Percentiles rank a stretch among this genome's conserved stretches.
Evolutionary conservation across 495 filamentous ascomycete genomes (phyloP).

Genomic region (Aspergillus wentii): DNA sequence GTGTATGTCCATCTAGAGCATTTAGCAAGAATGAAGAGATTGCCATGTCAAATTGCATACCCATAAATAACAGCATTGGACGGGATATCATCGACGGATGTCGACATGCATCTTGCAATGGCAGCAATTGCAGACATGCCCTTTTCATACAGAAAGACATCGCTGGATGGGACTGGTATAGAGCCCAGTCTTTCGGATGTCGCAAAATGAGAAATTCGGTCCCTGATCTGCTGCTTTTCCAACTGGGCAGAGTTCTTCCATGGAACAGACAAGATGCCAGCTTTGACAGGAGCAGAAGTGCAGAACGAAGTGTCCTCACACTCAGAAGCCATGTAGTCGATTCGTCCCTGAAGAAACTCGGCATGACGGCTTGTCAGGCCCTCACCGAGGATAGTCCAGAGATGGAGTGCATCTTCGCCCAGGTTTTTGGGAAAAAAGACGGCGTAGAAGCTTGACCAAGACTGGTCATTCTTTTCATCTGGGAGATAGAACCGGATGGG

Average conservation of each 20-base stretch:
- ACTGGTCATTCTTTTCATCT: neutral
- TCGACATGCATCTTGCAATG: slow-evolving; percentile 8
- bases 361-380: slow-evolving; percentile 34
- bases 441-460: neutral
- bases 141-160: slow-evolving; percentile 29
- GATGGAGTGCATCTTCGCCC: neutral
- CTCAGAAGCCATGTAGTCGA: slow-evolving; percentile 20
- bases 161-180: slow-evolving; percentile 7
- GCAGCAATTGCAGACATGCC: slow-evolving; percentile 28
- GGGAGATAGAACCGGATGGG: neutral
- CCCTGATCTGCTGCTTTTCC: slow-evolving; percentile 26
- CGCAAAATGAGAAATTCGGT: slow-evolving; percentile 9
- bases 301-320: slow-evolving; percentile 7
- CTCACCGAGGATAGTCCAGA: slow-evolving; percentile 33
- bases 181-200: neutral
- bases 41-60: neutral
- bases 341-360: slow-evolving; percentile 2
- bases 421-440: slow-evolving; percentile 1
- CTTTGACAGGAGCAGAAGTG: slow-evolving; percentile 3
- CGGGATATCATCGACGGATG: too few species aligned
- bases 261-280: slow-evolving; percentile 4
- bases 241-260: slow-evolving; percentile 17
- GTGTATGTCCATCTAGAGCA: neutral
- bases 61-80: slow-evolving; percentile 9
- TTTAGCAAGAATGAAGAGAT: neutral